A percentile compares a stretch with the other conserved stretches of the same genome.
phyloP scores from a whole-genome alignment of 2,329 filamentous ascomycete species.

The Fusarium sp. region DNA sequence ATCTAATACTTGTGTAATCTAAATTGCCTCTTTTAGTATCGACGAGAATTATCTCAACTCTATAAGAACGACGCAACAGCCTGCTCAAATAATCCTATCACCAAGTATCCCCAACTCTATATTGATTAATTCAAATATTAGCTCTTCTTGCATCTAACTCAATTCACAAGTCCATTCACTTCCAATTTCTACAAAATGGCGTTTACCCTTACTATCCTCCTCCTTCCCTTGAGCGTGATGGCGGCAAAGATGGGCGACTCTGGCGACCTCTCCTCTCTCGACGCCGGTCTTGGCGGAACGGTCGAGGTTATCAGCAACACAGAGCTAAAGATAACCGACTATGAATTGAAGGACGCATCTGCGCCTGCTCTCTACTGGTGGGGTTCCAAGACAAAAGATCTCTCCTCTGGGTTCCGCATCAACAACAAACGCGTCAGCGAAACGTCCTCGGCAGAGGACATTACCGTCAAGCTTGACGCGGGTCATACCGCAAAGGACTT shows the following conservation, averaged over 20 bases:
- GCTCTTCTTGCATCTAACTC: no score
- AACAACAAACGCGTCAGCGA: conserved; percentile 3
- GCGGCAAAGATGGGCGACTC: conserved; percentile 6
- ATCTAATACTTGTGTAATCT: no score
- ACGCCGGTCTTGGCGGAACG: not conserved
- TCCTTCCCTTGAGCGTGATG: not conserved
- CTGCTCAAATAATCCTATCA: no score
- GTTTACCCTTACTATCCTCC: not conserved
- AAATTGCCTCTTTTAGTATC: no score
- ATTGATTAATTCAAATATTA: no score
- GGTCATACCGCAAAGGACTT: conserved; percentile 1
- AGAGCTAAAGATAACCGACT: conserved; percentile 5
- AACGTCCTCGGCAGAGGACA: not conserved
- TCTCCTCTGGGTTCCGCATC: conserved; percentile 8
- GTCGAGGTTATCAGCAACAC: not conserved
- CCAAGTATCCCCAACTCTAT: no score
- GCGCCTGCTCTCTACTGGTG: conserved; percentile 14
- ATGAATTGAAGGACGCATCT: not conserved
- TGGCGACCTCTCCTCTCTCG: not conserved
- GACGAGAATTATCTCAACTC: no score
- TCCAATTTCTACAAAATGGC: not conserved
- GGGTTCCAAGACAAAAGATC: not conserved
- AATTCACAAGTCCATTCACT: not conserved
- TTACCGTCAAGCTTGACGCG: conserved; percentile 3
- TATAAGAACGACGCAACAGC: no score